These are phyloP conservation scores for Diplodia intermedia DNA, from an alignment of 2,329 filamentous ascomycete genomes.

Conservation along the genomic window DNA sequence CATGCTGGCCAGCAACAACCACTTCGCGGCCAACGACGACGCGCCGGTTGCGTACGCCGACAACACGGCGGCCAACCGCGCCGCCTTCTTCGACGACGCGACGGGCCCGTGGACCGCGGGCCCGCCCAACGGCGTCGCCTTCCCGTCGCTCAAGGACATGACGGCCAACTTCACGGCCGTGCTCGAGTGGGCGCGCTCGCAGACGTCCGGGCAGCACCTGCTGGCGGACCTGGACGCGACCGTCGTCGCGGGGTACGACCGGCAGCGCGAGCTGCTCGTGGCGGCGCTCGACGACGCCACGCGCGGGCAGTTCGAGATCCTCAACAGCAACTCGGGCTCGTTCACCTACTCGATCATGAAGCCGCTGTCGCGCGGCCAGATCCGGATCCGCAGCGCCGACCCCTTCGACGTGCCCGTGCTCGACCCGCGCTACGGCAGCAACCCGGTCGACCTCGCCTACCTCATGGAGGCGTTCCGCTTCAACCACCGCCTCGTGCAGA, in stretches of 20 bases:
- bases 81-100: conserved; percentile 1
- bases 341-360: conserved; percentile 34
- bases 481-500: conserved; percentile 34
- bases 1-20: conserved; percentile 33
- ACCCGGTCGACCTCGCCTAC: conserved; percentile 38
- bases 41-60: conserved; percentile 20
- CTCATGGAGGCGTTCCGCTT: conserved; percentile 39
- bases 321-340: conserved; percentile 29
- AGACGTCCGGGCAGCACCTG: conserved; percentile 15
- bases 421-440: conserved; percentile 39
- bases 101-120: conserved; percentile 32
- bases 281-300: conserved; percentile 12
- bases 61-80: conserved; percentile 19
- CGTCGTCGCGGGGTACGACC: conserved; percentile 31
- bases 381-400: conserved; percentile 37
- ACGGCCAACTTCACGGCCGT: conserved; percentile 24
- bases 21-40: conserved; percentile 40
- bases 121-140: conserved; percentile 31
- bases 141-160: conserved; percentile 31
- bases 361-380: conserved; percentile 40
- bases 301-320: conserved; percentile 31
- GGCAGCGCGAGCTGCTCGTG: conserved; percentile 26
- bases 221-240: conserved; percentile 5
- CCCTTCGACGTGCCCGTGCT: conserved; percentile 40
- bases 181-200: background rate